phyloP scores from a whole-genome alignment of 108 stramenopile genomes.

The Asterionellopsis glacialis region DNA sequence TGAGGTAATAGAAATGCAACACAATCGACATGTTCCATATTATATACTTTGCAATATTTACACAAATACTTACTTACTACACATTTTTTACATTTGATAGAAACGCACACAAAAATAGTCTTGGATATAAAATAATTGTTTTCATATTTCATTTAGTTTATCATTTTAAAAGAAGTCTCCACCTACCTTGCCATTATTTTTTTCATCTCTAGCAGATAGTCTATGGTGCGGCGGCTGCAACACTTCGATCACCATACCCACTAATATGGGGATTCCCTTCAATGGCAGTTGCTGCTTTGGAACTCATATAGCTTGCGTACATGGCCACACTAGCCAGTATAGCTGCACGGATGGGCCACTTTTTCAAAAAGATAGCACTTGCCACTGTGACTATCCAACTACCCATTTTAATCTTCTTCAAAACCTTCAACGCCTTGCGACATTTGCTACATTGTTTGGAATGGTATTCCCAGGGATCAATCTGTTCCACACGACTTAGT shows the following conservation, averaged over 20 bases:
- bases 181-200: too few species aligned
- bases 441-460: slow-evolving; percentile 11
- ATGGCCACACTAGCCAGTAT: not conserved
- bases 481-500: slow-evolving; percentile 9
- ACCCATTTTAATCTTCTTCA: not conserved
- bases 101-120: too few species aligned
- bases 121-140: too few species aligned
- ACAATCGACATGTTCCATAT: too few species aligned
- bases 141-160: too few species aligned
- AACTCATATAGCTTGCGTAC: not conserved
- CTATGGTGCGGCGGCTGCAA: not conserved
- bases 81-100: too few species aligned
- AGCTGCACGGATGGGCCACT: not conserved
- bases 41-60: too few species aligned
- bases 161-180: too few species aligned
- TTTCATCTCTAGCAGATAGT: too few species aligned
- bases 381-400: not conserved
- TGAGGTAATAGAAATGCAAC: too few species aligned
- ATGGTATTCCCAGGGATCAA: slow-evolving; percentile 18
- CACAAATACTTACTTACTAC: too few species aligned
- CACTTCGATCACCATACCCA: slow-evolving; percentile 8
- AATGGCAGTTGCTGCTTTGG: slow-evolving; percentile 1
- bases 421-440: slow-evolving; percentile 11
- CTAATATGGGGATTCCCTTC: slow-evolving; percentile 2
- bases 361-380: slow-evolving; percentile 4